A percentile compares a stretch with the other conserved stretches of the same genome.
Evolutionary conservation across 108 stramenopile species (phyloP).

Genomic region (Nannochloropsis granulata): DNA sequence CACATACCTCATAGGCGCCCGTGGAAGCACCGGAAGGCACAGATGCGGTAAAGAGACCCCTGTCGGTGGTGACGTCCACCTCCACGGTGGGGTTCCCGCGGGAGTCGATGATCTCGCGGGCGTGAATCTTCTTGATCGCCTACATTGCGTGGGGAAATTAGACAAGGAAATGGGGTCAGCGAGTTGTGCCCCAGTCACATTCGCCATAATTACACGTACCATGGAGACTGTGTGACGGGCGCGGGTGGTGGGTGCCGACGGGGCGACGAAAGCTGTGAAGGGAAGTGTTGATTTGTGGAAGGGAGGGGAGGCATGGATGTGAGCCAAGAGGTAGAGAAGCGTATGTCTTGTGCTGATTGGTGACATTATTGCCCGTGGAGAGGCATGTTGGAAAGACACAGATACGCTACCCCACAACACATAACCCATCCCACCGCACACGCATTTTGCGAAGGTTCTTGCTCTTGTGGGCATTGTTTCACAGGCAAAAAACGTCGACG

Average conservation of each 20-base stretch:
- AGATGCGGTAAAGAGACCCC: slow-evolving; percentile 55
- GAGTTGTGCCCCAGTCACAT: too few species aligned
- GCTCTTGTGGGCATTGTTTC: not conserved
- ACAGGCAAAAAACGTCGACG: not conserved
- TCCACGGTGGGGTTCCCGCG: slow-evolving; percentile 99
- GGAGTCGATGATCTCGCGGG: slow-evolving; percentile 96
- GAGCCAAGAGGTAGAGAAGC: not conserved
- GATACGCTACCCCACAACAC: not conserved
- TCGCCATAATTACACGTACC: not conserved
- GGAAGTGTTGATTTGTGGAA: not conserved
- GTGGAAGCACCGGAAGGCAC: slow-evolving; percentile 97
- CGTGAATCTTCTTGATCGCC: slow-evolving; percentile 71
- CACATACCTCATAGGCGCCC: slow-evolving; percentile 43
- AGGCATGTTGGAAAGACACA: not conserved
- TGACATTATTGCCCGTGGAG: too few species aligned
- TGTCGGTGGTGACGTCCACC: slow-evolving; percentile 50
- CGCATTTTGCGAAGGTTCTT: not conserved
- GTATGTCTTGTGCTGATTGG: too few species aligned
- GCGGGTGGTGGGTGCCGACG: not conserved
- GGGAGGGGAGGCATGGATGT: not conserved
- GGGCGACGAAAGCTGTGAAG: not conserved
- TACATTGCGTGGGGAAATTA: not conserved
- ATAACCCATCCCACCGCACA: not conserved
- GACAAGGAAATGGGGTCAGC: not conserved
- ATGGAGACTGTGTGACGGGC: not conserved